A percentile compares a stretch with the other conserved stretches of the same genome.
Conservation (phyloP, 2,329 filamentous ascomycete species). For the Claviceps sp. region DNA sequence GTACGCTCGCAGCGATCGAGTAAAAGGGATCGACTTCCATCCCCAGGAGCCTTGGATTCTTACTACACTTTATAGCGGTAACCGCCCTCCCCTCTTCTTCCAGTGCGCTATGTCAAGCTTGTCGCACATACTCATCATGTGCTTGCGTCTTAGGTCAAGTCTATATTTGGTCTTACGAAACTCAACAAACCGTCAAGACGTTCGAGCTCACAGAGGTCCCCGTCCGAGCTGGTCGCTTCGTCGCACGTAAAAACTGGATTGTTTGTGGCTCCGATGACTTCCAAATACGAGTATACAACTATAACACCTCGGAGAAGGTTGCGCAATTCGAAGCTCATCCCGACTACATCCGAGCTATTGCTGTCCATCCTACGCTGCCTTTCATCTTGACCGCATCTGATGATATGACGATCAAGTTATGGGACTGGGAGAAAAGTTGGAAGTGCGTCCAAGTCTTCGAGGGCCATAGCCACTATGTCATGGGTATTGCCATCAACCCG, state of each 20-base stretch:
- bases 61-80: slow-evolving; percentile 91
- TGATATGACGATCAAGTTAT: slow-evolving; percentile 97
- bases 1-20: slow-evolving; percentile 76
- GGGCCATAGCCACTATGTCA: slow-evolving; percentile 91
- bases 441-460: slow-evolving; percentile 96
- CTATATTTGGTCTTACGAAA: slow-evolving; percentile 98
- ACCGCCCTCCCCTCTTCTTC: background rate
- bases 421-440: slow-evolving; percentile 98
- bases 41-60: slow-evolving; percentile 93
- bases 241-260: slow-evolving; percentile 98
- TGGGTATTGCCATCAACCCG: slow-evolving; percentile 93
- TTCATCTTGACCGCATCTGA: slow-evolving; percentile 93
- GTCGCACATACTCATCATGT: background rate
- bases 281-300: slow-evolving; percentile 83
- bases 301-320: slow-evolving; percentile 98
- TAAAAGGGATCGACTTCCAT: slow-evolving; percentile 96
- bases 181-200: slow-evolving; percentile 92
- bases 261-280: slow-evolving; percentile 94
- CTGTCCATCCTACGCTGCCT: slow-evolving; percentile 86
- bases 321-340: slow-evolving; percentile 94
- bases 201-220: slow-evolving; percentile 98
- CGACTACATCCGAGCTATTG: slow-evolving; percentile 95
- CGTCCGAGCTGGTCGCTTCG: slow-evolving; percentile 88
- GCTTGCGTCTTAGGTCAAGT: slow-evolving; percentile 58
- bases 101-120: background rate